Base-by-base conservation (phyloP, 2,329 filamentous ascomycete genomes). In the Alternaria sp. region DNA sequence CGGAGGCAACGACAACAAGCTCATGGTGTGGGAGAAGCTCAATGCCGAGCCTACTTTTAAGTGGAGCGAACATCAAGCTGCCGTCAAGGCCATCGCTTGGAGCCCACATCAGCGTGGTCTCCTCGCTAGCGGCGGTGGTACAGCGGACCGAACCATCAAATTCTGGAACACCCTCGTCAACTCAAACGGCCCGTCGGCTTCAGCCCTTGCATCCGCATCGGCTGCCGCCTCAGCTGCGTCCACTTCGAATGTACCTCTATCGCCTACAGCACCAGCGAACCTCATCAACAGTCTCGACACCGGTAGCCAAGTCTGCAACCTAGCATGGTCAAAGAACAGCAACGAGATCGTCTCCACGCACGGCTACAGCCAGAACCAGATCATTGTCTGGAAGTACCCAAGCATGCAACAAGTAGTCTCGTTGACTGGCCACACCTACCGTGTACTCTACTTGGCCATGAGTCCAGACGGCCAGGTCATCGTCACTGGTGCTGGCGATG, bases 351-450 rank as follows among this genome's bases (percentile, higher is more conserved):
- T 99, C 54, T 94, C 90, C 50, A 99, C 95, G 1, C 95, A 99
- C 74, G 95, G 95, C 6, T 99, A 97, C 80, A 94, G 90, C 68
- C 95, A 99, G 75, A 97, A 99, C 76, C 95, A 98, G 78, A 97
- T 99, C 70, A 94, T 98, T 36, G 92, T 99, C 54, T 99, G 95
- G 95, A 99, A 99, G 74, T 99, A 99, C 74, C 95, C 95, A 1
- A 93, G 90, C 67, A 98, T 99, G 95, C 92, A 92, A 48, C 95
- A 98, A 76, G 93, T 99, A 8, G 94, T 92, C 39, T 96, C 92
- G 67, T 82, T 99, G 44, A 99, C 95, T 0, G 95, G 95, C 0
- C 95, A 99, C 77, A 99, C 95, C 1, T 98, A 96, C 78, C 90
- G 95, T 72, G 95, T 99, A 11, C 83, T 99, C 3, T 99, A 98